Evolutionary conservation across 2,329 filamentous ascomycete species (phyloP).

Genomic region (Colletotrichum truncatum): DNA sequence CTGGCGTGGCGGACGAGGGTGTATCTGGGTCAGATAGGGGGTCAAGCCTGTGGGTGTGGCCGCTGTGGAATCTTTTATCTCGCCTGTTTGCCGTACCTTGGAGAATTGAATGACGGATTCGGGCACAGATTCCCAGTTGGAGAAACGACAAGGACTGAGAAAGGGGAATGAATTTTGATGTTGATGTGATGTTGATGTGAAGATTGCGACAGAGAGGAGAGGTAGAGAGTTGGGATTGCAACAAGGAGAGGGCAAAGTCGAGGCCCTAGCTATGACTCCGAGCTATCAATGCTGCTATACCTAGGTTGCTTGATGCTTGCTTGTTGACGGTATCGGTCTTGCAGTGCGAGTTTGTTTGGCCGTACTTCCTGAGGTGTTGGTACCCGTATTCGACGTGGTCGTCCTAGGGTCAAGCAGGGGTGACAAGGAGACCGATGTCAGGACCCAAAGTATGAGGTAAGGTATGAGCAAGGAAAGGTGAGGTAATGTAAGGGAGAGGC

Average conservation of each 20-base stretch:
- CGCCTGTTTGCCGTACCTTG: slow-evolving; percentile 13
- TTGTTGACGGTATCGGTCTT: slow-evolving; percentile 7
- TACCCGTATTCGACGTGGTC: slow-evolving; percentile 14
- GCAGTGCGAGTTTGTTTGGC: not conserved
- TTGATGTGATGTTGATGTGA: slow-evolving; percentile 21
- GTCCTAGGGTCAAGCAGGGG: slow-evolving; percentile 21
- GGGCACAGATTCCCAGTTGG: slow-evolving; percentile 19
- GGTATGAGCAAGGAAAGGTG: slow-evolving; percentile 20
- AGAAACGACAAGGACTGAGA: slow-evolving; percentile 23
- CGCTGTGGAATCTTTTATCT: slow-evolving; percentile 27
- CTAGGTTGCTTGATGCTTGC: slow-evolving; percentile 20
- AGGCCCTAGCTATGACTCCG: slow-evolving; percentile 18
- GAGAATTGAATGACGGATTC: slow-evolving; percentile 23
- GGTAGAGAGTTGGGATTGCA: not conserved
- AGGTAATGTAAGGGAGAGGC: slow-evolving; percentile 3
- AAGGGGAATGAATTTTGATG: slow-evolving; percentile 17
- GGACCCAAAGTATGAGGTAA: slow-evolving; percentile 27
- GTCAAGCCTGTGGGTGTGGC: not conserved
- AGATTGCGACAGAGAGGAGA: slow-evolving; percentile 26
- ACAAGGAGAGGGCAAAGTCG: not conserved
- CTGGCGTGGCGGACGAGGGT: slow-evolving; percentile 30
- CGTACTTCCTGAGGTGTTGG: not conserved
- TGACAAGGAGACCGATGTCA: slow-evolving; percentile 27
- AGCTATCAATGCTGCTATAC: slow-evolving; percentile 12
- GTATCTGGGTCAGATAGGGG: slow-evolving; percentile 27